Evolutionary conservation across 768 basidiomycete genomes (phyloP).

Genomic region (Xerocomellus dryophilus): DNA sequence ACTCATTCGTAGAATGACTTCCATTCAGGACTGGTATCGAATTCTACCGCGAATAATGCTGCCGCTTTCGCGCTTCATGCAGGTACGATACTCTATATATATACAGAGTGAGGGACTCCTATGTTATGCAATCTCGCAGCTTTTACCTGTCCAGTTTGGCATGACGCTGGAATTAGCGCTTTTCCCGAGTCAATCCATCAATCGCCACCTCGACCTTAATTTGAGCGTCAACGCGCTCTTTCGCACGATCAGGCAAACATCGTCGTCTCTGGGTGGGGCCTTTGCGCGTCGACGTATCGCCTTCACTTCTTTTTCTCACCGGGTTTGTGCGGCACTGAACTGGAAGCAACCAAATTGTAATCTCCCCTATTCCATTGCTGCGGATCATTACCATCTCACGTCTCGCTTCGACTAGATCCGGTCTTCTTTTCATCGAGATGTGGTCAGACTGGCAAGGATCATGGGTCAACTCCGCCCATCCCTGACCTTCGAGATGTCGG

Average conservation of each 20-base stretch:
- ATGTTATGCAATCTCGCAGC: constrained; percentile 36
- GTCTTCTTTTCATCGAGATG: constrained; percentile 93
- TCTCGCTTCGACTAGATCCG: constrained; percentile 58
- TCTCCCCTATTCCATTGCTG: constrained; percentile 14
- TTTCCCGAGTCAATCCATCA: constrained; percentile 42
- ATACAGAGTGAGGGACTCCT: constrained; percentile 2
- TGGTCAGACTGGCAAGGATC: constrained; percentile 50
- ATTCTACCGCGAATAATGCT: constrained; percentile 56
- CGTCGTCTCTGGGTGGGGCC: constrained; percentile 47
- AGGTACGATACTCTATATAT: constrained; percentile 44
- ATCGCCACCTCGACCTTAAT: constrained; percentile 69
- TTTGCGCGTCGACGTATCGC: constrained; percentile 71
- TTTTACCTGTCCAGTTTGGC: constrained; percentile 60
- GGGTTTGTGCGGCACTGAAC: constrained; percentile 86
- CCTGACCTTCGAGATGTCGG: constrained; percentile 41
- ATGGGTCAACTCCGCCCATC: constrained; percentile 39
- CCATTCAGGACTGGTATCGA: constrained; percentile 45
- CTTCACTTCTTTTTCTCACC: constrained; percentile 90
- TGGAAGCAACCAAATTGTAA: constrained; percentile 99
- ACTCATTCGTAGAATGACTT: constrained; percentile 29
- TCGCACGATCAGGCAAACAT: constrained; percentile 73
- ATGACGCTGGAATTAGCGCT: constrained; percentile 84
- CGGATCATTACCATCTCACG: constrained; percentile 22
- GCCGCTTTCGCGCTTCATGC: constrained; percentile 70
- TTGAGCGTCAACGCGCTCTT: constrained; percentile 81